phyloP scores from a whole-genome alignment of 768 basidiomycete species.

The Fomitopsis pulvina region DNA sequence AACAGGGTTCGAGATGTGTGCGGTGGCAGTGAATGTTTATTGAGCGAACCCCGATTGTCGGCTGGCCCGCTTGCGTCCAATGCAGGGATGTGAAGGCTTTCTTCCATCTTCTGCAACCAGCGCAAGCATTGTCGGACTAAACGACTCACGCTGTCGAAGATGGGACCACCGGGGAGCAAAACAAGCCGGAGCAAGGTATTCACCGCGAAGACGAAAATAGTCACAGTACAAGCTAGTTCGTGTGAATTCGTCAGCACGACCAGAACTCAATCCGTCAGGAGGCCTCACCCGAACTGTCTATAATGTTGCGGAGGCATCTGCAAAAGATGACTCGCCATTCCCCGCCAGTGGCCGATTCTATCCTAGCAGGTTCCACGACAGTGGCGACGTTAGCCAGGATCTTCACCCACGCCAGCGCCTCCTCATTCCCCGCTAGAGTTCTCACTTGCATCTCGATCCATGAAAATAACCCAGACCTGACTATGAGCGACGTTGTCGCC shows the following conservation, averaged over 20 bases:
- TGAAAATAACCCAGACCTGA: slow-evolving; percentile 63
- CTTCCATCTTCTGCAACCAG: slow-evolving; percentile 9
- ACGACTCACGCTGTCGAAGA: background rate
- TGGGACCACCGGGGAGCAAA: slow-evolving; percentile 4
- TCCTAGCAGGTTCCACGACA: slow-evolving; percentile 40
- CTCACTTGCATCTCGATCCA: slow-evolving; percentile 80
- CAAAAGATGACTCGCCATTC: slow-evolving; percentile 55
- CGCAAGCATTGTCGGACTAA: slow-evolving; percentile 2
- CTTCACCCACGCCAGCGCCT: slow-evolving; percentile 55
- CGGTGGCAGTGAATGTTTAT: background rate
- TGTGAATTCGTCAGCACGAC: background rate
- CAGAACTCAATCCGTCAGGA: background rate
- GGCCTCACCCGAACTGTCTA: slow-evolving; percentile 25
- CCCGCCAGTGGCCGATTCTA: slow-evolving; percentile 47
- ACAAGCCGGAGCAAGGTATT: slow-evolving; percentile 8
- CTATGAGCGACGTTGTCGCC: slow-evolving; percentile 63
- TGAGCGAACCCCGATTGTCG: background rate
- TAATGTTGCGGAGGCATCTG: slow-evolving; percentile 41
- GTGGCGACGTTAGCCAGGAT: slow-evolving; percentile 59
- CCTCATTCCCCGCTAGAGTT: slow-evolving; percentile 22
- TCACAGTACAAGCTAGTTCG: slow-evolving; percentile 3
- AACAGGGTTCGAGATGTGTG: slow-evolving; percentile 22
- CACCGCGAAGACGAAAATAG: slow-evolving; percentile 1
- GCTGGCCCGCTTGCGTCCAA: background rate
- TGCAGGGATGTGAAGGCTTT: slow-evolving; percentile 7